Evolutionary conservation across 352 stramenopile species (phyloP).

Genomic region (Pythium myriotylum): DNA sequence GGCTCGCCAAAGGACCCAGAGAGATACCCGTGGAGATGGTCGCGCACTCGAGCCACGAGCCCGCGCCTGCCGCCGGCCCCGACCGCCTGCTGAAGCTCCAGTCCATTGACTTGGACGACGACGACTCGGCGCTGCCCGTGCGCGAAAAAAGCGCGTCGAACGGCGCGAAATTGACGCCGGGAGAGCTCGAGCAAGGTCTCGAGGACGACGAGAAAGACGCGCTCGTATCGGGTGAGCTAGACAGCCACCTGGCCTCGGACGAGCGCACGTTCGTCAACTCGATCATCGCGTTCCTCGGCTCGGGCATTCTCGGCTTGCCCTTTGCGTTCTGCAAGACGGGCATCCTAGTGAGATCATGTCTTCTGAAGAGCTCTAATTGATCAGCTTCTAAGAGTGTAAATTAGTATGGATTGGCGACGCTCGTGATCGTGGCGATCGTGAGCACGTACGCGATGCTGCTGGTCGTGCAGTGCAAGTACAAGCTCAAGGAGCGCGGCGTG

Average conservation of each 20-base stretch:
- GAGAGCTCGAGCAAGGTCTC: conserved; percentile 16
- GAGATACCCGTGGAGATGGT: conserved; percentile 7
- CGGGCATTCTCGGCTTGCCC: conserved; percentile 88
- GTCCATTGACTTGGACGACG: conserved; percentile 7
- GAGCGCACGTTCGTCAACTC: conserved; percentile 72
- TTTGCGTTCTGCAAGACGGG: conserved; percentile 90
- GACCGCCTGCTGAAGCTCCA: conserved; percentile 5
- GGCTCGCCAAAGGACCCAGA: not conserved
- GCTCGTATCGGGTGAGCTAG: conserved; percentile 7
- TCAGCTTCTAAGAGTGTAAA: not conserved
- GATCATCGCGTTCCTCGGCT: conserved; percentile 92
- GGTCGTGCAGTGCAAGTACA: conserved; percentile 83
- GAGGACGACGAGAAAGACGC: conserved; percentile 18
- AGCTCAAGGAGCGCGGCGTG: conserved; percentile 53
- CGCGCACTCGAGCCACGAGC: conserved; percentile 2
- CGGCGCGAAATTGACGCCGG: not conserved
- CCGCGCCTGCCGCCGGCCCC: not conserved
- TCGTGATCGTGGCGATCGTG: conserved; percentile 50
- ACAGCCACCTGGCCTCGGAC: conserved; percentile 54
- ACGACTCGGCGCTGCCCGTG: not conserved
- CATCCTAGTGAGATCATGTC: conserved; percentile 59
- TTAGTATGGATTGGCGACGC: conserved; percentile 60
- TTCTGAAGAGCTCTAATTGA: too few species aligned
- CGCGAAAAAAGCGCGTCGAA: conserved; percentile 1
- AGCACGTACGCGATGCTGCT: conserved; percentile 79